Percentiles rank a stretch among this genome's conserved stretches.
These are phyloP conservation scores for Apophysomyces trapeziformis DNA, from an alignment of 371 early-diverging fungal species.

Conservation along the genomic window DNA sequence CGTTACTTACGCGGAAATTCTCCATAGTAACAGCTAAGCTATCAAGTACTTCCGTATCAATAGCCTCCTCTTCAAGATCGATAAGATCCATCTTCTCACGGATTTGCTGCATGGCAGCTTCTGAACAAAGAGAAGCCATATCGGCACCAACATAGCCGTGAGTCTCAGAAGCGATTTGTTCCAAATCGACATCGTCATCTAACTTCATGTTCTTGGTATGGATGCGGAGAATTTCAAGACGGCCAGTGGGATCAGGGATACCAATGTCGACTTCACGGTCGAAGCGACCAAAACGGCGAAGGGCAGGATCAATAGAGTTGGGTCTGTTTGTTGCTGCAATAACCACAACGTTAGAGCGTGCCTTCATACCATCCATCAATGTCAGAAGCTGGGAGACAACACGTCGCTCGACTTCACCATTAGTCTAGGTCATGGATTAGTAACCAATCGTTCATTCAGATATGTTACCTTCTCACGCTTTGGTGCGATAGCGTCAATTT, in stretches of 20 bases:
- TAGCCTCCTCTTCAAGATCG: constrained; percentile 98
- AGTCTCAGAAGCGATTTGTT: constrained; percentile 97
- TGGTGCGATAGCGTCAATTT: constrained; percentile 99
- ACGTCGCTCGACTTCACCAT: constrained; percentile 99
- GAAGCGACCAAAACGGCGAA: constrained; percentile 99
- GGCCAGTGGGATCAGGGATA: constrained; percentile 99
- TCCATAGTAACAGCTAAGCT: constrained; percentile 99
- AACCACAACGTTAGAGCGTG: constrained; percentile 96
- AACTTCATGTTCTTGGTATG: constrained; percentile 99
- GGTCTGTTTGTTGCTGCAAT: constrained; percentile 99
- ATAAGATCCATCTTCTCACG: constrained; percentile 99
- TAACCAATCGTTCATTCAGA: not conserved
- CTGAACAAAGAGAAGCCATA: constrained; percentile 99
- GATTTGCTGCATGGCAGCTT: constrained; percentile 99
- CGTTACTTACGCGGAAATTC: constrained; percentile 84
- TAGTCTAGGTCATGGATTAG: constrained; percentile 66
- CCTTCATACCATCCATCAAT: constrained; percentile 99
- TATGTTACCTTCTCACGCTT: constrained; percentile 95
- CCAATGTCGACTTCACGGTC: constrained; percentile 99
- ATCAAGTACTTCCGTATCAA: constrained; percentile 97
- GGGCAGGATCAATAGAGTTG: constrained; percentile 99
- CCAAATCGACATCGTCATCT: constrained; percentile 97
- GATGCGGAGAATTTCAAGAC: constrained; percentile 98
- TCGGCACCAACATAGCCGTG: constrained; percentile 99
- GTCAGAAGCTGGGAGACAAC: constrained; percentile 99